These are phyloP conservation scores for Starmerella geochares DNA, from an alignment of 805 yeast genomes.

Conservation along the genomic window DNA sequence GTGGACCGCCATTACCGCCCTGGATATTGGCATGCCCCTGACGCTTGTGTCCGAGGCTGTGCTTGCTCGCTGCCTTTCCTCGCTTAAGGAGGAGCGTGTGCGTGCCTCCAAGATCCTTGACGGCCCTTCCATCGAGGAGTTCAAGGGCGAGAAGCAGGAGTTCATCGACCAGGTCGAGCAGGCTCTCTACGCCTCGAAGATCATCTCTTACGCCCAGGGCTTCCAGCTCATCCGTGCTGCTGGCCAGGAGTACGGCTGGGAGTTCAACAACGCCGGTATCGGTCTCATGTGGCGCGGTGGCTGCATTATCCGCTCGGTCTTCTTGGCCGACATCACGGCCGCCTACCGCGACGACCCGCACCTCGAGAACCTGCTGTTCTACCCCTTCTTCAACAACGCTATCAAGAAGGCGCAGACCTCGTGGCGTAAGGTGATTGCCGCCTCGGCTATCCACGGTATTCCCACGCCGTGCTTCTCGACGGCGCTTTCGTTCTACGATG, in stretches of 20 bases:
- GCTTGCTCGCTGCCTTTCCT: constrained; percentile 89
- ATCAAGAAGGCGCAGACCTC: constrained; percentile 86
- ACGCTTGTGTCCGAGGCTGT: constrained; percentile 98
- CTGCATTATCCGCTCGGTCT: constrained; percentile 97
- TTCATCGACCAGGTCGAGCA: constrained; percentile 92
- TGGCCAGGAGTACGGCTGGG: constrained; percentile 93
- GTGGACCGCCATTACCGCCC: constrained; percentile 98
- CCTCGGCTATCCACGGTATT: constrained; percentile 75
- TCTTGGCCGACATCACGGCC: constrained; percentile 91
- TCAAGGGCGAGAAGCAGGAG: constrained; percentile 63
- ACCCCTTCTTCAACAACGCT: constrained; percentile 88
- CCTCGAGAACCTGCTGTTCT: constrained; percentile 88
- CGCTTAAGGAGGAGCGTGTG: constrained; percentile 82
- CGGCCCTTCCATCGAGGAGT: constrained; percentile 62
- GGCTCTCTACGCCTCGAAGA: constrained; percentile 96
- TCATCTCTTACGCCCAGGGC: constrained; percentile 97
- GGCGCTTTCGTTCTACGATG: constrained; percentile 95
- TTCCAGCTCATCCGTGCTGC: constrained; percentile 99
- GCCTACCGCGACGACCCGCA: constrained; percentile 92
- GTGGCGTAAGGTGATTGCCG: constrained; percentile 82
- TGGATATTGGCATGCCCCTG: constrained; percentile 97
- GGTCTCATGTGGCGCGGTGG: constrained; percentile 99
- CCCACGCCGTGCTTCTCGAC: constrained; percentile 98
- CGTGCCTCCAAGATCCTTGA: constrained; percentile 67
- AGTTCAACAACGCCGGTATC: constrained; percentile 93